Percentiles rank a stretch among this genome's conserved stretches.
phyloP scores from a whole-genome alignment of 2,329 filamentous ascomycete genomes.

The Fusarium liriodendri region DNA sequence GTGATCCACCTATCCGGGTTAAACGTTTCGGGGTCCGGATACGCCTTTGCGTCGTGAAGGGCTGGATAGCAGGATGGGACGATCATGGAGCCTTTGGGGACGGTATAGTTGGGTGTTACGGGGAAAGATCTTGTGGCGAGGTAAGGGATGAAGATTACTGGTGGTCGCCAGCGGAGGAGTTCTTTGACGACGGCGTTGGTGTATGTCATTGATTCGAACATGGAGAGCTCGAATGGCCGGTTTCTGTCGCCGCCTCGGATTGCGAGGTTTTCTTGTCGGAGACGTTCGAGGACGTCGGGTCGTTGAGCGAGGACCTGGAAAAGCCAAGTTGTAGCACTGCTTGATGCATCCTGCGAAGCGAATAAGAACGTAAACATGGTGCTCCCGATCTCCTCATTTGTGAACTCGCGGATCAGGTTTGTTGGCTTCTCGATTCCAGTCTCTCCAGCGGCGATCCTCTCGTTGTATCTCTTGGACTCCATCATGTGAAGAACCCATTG shows the following conservation, averaged over 20 bases:
- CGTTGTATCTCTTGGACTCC: constrained; percentile 74
- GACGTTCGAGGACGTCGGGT: constrained; percentile 58
- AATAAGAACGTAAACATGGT: constrained; percentile 66
- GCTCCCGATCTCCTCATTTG: constrained; percentile 59
- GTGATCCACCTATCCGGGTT: constrained; percentile 65
- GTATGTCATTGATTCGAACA: constrained; percentile 62
- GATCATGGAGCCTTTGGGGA: constrained; percentile 61
- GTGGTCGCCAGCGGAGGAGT: constrained; percentile 62
- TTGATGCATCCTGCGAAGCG: constrained; percentile 64
- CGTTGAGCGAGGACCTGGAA: constrained; percentile 64
- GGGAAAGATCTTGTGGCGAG: constrained; percentile 60
- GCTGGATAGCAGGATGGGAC: constrained; percentile 64
- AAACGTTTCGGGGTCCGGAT: constrained; percentile 59
- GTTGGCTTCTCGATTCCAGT: constrained; percentile 54
- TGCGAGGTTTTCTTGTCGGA: constrained; percentile 60
- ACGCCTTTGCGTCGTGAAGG: constrained; percentile 60
- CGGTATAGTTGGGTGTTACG: constrained; percentile 59
- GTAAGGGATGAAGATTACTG: constrained; percentile 67
- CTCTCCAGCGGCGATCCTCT: constrained; percentile 70
- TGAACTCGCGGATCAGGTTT: constrained; percentile 62
- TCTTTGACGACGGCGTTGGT: constrained; percentile 66
- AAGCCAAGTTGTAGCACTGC: constrained; percentile 64
- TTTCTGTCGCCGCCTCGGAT: constrained; percentile 55
- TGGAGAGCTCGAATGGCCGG: constrained; percentile 55
- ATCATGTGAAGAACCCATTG: constrained; percentile 81